Evolutionary conservation across 106 monocot genomes (phyloP).

Genomic region (Dioscorea zingiberensis): DNA sequence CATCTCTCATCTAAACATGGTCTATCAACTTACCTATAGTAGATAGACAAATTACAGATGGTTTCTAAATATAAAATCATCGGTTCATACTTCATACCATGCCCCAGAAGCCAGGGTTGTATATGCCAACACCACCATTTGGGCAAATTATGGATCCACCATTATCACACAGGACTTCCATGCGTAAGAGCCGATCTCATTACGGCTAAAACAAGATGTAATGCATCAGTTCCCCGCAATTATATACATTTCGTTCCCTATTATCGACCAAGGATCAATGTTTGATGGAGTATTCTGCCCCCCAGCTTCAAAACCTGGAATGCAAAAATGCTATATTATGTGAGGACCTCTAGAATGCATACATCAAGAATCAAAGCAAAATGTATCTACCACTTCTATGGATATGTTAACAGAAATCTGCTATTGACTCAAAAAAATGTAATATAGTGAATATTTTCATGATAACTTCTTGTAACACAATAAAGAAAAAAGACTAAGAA

Average conservation of each 20-base stretch:
- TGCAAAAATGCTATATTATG: too few relatives aligned
- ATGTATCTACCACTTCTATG: too few relatives aligned
- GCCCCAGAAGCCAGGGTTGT: constrained; percentile 91
- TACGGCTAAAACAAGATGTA: constrained; percentile 64
- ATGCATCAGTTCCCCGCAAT: constrained; percentile 50
- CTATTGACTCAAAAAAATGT: too few relatives aligned
- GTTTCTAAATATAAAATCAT: not conserved
- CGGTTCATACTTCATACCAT: constrained; percentile 62
- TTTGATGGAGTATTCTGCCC: constrained; percentile 70
- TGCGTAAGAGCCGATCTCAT: constrained; percentile 67
- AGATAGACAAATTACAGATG: too few relatives aligned
- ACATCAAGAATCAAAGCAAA: too few relatives aligned
- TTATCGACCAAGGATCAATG: constrained; percentile 69
- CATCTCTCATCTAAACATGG: too few relatives aligned
- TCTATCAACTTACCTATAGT: too few relatives aligned
- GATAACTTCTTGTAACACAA: too few relatives aligned
- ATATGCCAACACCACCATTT: constrained; percentile 66
- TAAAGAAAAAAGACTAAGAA: too few relatives aligned
- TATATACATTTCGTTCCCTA: constrained; percentile 59
- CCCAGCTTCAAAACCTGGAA: constrained; percentile 86
- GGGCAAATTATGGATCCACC: constrained; percentile 53
- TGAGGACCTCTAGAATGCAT: too few relatives aligned
- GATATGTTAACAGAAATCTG: too few relatives aligned
- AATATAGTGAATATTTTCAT: too few relatives aligned
- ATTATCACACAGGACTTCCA: constrained; percentile 59